phyloP scores from a whole-genome alignment of 1,139 yeast genomes.

The Spathaspora jeffriesii region DNA sequence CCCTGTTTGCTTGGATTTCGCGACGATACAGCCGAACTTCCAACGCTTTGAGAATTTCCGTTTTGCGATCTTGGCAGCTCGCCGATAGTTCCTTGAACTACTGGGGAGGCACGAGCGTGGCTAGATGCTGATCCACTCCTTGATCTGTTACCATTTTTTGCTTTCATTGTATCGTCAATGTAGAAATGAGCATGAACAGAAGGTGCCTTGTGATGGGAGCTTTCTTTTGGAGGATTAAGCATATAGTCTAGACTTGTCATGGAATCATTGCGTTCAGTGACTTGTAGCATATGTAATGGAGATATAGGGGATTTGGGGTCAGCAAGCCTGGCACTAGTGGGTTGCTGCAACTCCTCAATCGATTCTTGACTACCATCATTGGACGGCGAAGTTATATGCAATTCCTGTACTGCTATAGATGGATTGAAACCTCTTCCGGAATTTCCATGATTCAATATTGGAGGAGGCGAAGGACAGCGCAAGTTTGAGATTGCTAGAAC shows the following conservation, averaged over 20 bases:
- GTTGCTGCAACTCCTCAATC: not conserved
- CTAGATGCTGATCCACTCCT: slow-evolving; percentile 36
- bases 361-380: not conserved
- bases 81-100: not conserved
- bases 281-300: slow-evolving; percentile 4
- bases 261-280: slow-evolving; percentile 16
- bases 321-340: not conserved
- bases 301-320: slow-evolving; percentile 2
- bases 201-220: slow-evolving; percentile 52
- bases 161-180: slow-evolving; percentile 70
- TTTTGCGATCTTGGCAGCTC: not conserved
- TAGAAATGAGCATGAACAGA: slow-evolving; percentile 82
- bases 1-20: slow-evolving; percentile 4
- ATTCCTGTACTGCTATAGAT: slow-evolving; percentile 1
- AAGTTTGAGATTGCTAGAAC: slow-evolving; percentile 57
- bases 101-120: slow-evolving; percentile 3
- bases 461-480: slow-evolving; percentile 71
- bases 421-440: not conserved
- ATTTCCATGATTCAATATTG: slow-evolving; percentile 47
- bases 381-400: not conserved
- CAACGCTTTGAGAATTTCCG: not conserved
- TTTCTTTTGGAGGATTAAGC: slow-evolving; percentile 30
- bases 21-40: slow-evolving; percentile 2
- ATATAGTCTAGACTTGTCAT: slow-evolving; percentile 27
- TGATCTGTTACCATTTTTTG: slow-evolving; percentile 35